Evolutionary conservation across 768 basidiomycete species (phyloP), one percentile per base, ranked within the genome.

Genomic region (Trametes coccinea): DNA sequence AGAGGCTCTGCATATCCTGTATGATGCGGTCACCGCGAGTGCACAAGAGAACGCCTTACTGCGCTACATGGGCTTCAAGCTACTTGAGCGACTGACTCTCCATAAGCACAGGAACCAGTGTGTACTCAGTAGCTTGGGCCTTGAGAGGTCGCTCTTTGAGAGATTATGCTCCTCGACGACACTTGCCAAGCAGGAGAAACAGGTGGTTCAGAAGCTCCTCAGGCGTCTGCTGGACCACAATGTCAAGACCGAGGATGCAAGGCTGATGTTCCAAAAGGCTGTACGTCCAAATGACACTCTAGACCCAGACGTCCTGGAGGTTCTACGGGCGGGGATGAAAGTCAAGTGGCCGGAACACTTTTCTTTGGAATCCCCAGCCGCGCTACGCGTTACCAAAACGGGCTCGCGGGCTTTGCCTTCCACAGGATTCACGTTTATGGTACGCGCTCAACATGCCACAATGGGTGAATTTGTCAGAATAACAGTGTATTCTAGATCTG

Each of bases 281-380:
- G 76, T 88, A 48, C 79, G 72, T 43, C 76, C 73, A 2, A 79
- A 83, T 55, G 79, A 80, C 13, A 77, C 75, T 0, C 70, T 92
- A 29, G 84, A 92, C 62, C 69, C 74, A 5, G 89, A 90, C 49
- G 79, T 90, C 39, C 71, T 93, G 47, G 90, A 91, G 46, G 73
- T 92, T 30, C 79, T 93, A 55, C 83, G 88, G 6, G 79, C 82
- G 48, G 85, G 84, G 2, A 86, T 90, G 80, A 88, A 84, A 71
- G 85, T 85, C 41, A 81, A 85, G 37, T 93, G 92, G 92, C 84
- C 89, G 0, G 83, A 86, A 58, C 92, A 93, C 69, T 82, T 94
- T 61, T 89, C 85, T 2, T 75, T 93, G 66, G 85, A 86, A 69
- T 80, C 80, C 2, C 71, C 76, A 5, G 82, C 88, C 2, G 74